Percentiles rank a stretch among this genome's conserved stretches.
phyloP scores from a whole-genome alignment of 495 filamentous ascomycete species.

The Aspergillus saccharolyticus region DNA sequence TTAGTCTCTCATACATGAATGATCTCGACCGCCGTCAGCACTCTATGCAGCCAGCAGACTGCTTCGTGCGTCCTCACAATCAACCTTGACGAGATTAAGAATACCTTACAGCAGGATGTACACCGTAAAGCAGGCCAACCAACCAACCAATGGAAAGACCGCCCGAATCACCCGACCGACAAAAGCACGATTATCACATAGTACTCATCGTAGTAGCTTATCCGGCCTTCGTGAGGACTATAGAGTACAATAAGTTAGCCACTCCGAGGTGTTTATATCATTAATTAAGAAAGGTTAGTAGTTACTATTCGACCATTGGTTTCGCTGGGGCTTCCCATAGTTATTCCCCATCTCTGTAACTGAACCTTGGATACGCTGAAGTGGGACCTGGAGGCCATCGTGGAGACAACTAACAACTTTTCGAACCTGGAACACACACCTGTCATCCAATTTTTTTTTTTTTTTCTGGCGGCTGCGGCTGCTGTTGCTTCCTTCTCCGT shows the following conservation, averaged over 20 bases:
- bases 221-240: no score
- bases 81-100: background rate
- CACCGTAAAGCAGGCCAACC: background rate
- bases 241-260: no score
- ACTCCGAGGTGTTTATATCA: no score
- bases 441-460: constrained; percentile 14
- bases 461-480: background rate
- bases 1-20: background rate
- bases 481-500: background rate
- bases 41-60: constrained; percentile 7
- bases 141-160: background rate
- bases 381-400: constrained; percentile 18
- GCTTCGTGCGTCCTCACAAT: constrained; percentile 4
- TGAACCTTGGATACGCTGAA: constrained; percentile 2
- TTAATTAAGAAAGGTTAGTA: no score
- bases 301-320: constrained; percentile 2
- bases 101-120: constrained; percentile 7
- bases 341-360: constrained; percentile 1
- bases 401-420: constrained; percentile 23
- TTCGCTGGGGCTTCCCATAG: constrained; percentile 9
- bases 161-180: background rate
- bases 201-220: background rate
- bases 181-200: background rate
- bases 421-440: constrained; percentile 22
- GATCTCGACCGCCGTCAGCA: constrained; percentile 10